Percentiles rank a stretch among this genome's conserved stretches.
Conservation (phyloP, 2,329 filamentous ascomycete species). For the Taxawa tesnikishii region DNA sequence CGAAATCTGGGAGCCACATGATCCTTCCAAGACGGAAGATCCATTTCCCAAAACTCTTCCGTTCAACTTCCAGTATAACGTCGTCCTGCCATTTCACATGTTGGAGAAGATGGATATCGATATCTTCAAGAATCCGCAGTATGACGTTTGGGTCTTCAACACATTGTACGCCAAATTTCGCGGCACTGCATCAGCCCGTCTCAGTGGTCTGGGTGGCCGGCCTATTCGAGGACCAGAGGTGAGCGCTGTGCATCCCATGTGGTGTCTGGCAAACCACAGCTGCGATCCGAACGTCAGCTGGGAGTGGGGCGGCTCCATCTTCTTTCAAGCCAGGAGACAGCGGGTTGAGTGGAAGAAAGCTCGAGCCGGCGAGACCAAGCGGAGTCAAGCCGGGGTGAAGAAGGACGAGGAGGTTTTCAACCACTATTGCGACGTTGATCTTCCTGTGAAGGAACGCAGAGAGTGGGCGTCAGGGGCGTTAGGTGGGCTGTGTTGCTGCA, state of each 20-base stretch:
- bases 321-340: conserved; percentile 50
- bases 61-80: conserved; percentile 66
- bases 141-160: conserved; percentile 77
- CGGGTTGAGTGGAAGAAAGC: conserved; percentile 38
- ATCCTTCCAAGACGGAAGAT: conserved; percentile 3
- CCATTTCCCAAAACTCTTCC: conserved; percentile 48
- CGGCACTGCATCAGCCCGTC: conserved; percentile 77
- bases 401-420: conserved; percentile 78
- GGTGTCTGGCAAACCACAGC: conserved; percentile 93
- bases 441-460: conserved; percentile 67
- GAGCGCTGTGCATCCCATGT: conserved; percentile 85
- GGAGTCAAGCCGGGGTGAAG: conserved; percentile 47
- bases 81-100: conserved; percentile 62
- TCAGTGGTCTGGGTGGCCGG: conserved; percentile 39
- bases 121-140: conserved; percentile 47
- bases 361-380: conserved; percentile 13
- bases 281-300: conserved; percentile 91
- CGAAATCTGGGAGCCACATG: conserved; percentile 8
- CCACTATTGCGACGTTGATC: conserved; percentile 81
- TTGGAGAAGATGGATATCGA: conserved; percentile 78
- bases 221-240: conserved; percentile 77
- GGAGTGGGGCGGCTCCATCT: conserved; percentile 79
- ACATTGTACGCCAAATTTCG: conserved; percentile 88
- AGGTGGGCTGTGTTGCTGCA: conserved; percentile 80
- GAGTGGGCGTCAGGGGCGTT: conserved; percentile 84